Percentiles rank a stretch among this genome's conserved stretches.
Evolutionary conservation across 2,329 filamentous ascomycete species (phyloP).

Genomic region (Neoascochyta sp.): DNA sequence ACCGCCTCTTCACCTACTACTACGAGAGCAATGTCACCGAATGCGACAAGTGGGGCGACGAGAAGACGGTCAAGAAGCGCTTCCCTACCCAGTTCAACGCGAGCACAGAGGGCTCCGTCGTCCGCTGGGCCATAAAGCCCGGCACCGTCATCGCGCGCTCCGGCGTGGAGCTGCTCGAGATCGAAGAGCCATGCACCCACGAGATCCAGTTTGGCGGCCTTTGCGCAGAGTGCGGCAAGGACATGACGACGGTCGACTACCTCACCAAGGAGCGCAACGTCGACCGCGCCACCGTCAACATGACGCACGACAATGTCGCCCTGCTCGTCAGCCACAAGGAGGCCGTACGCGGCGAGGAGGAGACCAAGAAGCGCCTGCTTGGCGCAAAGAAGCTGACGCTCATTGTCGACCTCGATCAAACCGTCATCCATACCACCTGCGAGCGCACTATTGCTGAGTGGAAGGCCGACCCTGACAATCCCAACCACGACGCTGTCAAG

Average conservation of each 20-base stretch:
- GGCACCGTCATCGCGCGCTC: slow-evolving; percentile 59
- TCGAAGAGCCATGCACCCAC: slow-evolving; percentile 89
- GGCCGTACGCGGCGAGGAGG: slow-evolving; percentile 76
- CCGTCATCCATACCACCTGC: slow-evolving; percentile 96
- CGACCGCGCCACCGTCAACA: slow-evolving; percentile 85
- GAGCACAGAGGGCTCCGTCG: slow-evolving; percentile 74
- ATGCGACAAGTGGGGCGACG: slow-evolving; percentile 69
- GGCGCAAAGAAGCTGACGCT: slow-evolving; percentile 80
- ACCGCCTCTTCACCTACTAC: slow-evolving; percentile 79
- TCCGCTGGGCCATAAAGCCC: slow-evolving; percentile 67
- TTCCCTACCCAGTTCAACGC: slow-evolving; percentile 79
- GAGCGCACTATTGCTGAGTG: slow-evolving; percentile 95
- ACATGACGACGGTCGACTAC: slow-evolving; percentile 89
- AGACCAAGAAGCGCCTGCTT: slow-evolving; percentile 78
- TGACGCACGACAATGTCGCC: slow-evolving; percentile 86
- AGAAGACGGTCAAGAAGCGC: slow-evolving; percentile 63
- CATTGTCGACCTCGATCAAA: slow-evolving; percentile 96
- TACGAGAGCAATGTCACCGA: slow-evolving; percentile 72
- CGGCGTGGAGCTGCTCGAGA: slow-evolving; percentile 59
- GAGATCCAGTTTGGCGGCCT: slow-evolving; percentile 87
- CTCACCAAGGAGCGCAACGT: slow-evolving; percentile 75
- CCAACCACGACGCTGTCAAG: slow-evolving; percentile 86
- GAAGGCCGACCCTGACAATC: slow-evolving; percentile 82
- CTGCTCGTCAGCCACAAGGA: slow-evolving; percentile 81
- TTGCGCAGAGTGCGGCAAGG: slow-evolving; percentile 88